Percentiles rank a stretch among this genome's conserved stretches.
Evolutionary conservation across 371 early-diverging fungal species (phyloP).

Genomic region (Zopfochytrium polystomum): DNA sequence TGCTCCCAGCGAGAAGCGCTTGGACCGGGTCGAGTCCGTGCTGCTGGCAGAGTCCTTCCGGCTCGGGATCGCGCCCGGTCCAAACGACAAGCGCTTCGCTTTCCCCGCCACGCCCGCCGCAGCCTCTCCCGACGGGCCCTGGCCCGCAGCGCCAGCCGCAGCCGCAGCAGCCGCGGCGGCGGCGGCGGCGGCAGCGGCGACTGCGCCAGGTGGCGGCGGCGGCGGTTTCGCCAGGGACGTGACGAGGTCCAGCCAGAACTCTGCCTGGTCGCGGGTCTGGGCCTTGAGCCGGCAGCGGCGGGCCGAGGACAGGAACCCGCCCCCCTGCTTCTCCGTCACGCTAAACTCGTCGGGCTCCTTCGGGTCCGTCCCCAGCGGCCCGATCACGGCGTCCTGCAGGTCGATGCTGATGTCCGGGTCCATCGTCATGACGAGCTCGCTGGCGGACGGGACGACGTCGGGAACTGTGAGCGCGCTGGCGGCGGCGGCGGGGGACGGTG

Average conservation of each 20-base stretch:
- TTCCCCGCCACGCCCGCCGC: not conserved
- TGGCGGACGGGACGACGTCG: not conserved
- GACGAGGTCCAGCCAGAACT: conserved; percentile 29
- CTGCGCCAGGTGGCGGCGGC: not conserved
- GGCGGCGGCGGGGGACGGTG: not conserved
- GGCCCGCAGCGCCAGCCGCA: not conserved
- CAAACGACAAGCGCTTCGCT: too few species aligned
- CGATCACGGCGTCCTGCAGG: not conserved
- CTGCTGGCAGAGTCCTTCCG: too few species aligned
- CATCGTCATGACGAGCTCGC: not conserved
- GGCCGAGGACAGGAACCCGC: not conserved
- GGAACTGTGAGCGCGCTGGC: not conserved
- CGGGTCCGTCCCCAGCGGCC: not conserved
- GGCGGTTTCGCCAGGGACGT: conserved; percentile 16
- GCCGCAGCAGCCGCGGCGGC: not conserved
- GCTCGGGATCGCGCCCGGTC: too few species aligned
- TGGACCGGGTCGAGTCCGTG: too few species aligned
- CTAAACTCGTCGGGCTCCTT: not conserved
- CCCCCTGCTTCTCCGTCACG: not conserved
- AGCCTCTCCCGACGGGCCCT: not conserved
- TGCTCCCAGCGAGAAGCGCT: too few species aligned
- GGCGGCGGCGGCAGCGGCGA: not conserved
- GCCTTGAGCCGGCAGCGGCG: conserved; percentile 14
- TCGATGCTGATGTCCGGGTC: not conserved
- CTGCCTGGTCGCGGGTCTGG: conserved; percentile 17